Percentiles rank a stretch among this genome's conserved stretches.
These are phyloP conservation scores for Syncephalastrum sp. DNA, from an alignment of 371 early-diverging fungal species.

Conservation along the genomic window DNA sequence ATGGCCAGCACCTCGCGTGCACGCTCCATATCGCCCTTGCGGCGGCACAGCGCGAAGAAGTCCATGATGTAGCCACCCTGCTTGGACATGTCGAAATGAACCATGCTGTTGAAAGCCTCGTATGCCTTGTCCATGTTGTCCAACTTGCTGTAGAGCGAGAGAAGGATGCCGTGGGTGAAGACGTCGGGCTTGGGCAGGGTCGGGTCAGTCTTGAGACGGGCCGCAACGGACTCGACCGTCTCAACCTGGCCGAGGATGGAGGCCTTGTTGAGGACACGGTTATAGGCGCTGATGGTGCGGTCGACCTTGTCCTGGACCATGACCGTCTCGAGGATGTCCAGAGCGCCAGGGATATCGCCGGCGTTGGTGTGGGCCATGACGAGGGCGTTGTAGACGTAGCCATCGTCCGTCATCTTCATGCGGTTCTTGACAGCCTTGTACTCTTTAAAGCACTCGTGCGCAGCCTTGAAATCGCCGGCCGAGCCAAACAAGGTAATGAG, in stretches of 20 bases:
- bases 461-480: conserved; percentile 44
- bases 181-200: conserved; percentile 36
- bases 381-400: conserved; percentile 43
- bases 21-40: conserved; percentile 20
- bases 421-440: conserved; percentile 25
- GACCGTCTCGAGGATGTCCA: conserved; percentile 37
- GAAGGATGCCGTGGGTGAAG: conserved; percentile 36
- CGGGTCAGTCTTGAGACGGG: conserved; percentile 20
- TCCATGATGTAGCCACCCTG: conserved; percentile 40
- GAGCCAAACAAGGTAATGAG: conserved; percentile 46
- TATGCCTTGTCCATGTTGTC: conserved; percentile 35
- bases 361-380: conserved; percentile 45
- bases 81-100: conserved; percentile 25
- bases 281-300: conserved; percentile 37
- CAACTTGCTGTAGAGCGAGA: conserved; percentile 29
- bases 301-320: conserved; percentile 34
- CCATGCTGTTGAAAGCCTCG: conserved; percentile 25
- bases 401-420: conserved; percentile 32
- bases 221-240: conserved; percentile 22
- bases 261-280: conserved; percentile 35
- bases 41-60: conserved; percentile 32
- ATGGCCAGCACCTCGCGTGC: conserved; percentile 20
- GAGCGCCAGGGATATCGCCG: conserved; percentile 38
- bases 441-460: conserved; percentile 47
- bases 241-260: conserved; percentile 31